These are phyloP conservation scores for Argentina anserina DNA, from an alignment of 306 rosid species.

Conservation along the genomic window DNA sequence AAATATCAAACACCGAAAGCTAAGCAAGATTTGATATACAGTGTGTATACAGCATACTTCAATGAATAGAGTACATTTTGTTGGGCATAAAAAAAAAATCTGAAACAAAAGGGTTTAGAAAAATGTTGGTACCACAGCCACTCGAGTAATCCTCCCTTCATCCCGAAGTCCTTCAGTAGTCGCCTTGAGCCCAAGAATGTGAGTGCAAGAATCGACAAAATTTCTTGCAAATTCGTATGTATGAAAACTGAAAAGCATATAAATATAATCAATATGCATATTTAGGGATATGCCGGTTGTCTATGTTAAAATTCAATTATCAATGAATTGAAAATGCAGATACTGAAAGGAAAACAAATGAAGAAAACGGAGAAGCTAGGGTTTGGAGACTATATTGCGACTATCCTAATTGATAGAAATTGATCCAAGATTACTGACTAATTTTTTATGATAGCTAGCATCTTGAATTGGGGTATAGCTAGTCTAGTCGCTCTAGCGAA, in stretches of 20 bases:
- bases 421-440: too few relatives aligned
- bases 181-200: conserved; percentile 84
- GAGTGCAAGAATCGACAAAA: conserved; percentile 87
- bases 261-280: background rate
- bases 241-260: conserved; percentile 63
- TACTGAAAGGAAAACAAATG: too few relatives aligned
- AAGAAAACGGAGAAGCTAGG: too few relatives aligned
- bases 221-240: conserved; percentile 88
- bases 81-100: background rate
- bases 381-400: too few relatives aligned
- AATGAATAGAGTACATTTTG: background rate
- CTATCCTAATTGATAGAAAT: too few relatives aligned
- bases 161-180: conserved; percentile 89
- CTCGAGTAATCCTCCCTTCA: conserved; percentile 84
- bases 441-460: too few relatives aligned
- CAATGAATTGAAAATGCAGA: too few relatives aligned
- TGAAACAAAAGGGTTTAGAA: background rate
- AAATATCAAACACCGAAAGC: conserved; percentile 30
- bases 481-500: too few relatives aligned
- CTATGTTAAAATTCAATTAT: too few relatives aligned
- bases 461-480: too few relatives aligned
- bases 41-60: too few relatives aligned
- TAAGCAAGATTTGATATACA: conserved; percentile 20
- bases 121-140: conserved; percentile 55
- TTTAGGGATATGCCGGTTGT: background rate